Conservation (phyloP, 352 stramenopile genomes). For the Phytophthora ohioensis region DNA sequence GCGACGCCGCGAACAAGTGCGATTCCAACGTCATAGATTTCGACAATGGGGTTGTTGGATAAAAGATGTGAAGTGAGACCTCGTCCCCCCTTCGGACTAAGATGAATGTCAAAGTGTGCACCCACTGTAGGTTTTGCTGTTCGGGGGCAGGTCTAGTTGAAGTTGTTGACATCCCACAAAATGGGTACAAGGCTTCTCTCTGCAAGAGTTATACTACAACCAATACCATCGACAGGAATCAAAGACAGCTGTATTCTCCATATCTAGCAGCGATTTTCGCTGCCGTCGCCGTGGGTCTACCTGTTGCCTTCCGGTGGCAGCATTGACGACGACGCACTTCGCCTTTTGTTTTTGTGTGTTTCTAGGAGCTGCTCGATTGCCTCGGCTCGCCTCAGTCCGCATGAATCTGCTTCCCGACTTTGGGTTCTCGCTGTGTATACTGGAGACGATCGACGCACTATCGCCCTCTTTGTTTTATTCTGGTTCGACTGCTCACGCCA, state of each 20-base stretch:
- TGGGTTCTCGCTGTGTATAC: slow-evolving; percentile 5
- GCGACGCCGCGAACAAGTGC: slow-evolving; percentile 40
- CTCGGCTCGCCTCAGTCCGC: slow-evolving; percentile 10
- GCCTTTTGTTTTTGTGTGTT: slow-evolving; percentile 36
- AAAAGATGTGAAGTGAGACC: too few species aligned
- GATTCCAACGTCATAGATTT: slow-evolving; percentile 35
- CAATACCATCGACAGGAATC: slow-evolving; percentile 23
- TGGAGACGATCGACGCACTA: slow-evolving; percentile 16
- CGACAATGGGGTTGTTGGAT: too few species aligned
- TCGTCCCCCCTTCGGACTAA: too few species aligned
- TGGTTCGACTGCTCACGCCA: slow-evolving; percentile 7
- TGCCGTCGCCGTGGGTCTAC: slow-evolving; percentile 15
- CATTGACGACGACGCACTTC: slow-evolving; percentile 20
- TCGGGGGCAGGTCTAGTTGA: too few species aligned
- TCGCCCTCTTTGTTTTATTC: slow-evolving; percentile 23
- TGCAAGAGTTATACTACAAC: too few species aligned
- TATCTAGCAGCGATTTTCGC: slow-evolving; percentile 30
- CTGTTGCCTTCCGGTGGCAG: slow-evolving; percentile 1
- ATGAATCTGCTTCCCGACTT: slow-evolving; percentile 9
- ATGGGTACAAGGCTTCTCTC: too few species aligned
- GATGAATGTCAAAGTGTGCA: too few species aligned
- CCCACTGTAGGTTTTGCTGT: too few species aligned
- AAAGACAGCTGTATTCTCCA: slow-evolving; percentile 32
- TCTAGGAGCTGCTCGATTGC: slow-evolving; percentile 36
- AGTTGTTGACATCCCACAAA: too few species aligned